phyloP scores from a whole-genome alignment of 148 eudicot species.

The Linanthus parryae region DNA sequence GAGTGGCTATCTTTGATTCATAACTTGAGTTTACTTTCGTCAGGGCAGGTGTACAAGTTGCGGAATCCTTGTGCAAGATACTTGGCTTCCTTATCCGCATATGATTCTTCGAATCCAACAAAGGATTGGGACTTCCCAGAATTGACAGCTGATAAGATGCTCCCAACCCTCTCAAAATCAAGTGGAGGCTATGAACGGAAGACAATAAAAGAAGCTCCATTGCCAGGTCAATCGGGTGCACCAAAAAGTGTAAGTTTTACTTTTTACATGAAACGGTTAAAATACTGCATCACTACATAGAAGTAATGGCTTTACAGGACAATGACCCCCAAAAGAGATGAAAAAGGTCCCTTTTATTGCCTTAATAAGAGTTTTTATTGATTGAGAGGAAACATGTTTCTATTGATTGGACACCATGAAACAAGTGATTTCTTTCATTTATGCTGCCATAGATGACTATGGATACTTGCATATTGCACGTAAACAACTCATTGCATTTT shows the following conservation, averaged over 20 bases:
- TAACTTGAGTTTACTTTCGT: conserved; percentile 7
- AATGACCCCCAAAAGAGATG: too few relatives aligned
- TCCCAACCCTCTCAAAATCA: conserved; percentile 6
- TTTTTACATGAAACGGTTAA: neutral
- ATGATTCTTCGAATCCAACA: conserved; percentile 92
- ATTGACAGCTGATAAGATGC: conserved; percentile 30
- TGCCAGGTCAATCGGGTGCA: conserved; percentile 8
- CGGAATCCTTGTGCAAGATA: conserved; percentile 61
- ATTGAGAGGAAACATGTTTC: too few relatives aligned
- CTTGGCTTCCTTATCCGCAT: conserved; percentile 47
- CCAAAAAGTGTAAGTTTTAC: conserved; percentile 36
- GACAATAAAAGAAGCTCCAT: conserved; percentile 18
- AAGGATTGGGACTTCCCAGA: conserved; percentile 88
- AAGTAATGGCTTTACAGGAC: too few relatives aligned
- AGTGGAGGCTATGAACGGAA: conserved; percentile 22
- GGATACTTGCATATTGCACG: too few relatives aligned
- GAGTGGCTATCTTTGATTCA: too few relatives aligned
- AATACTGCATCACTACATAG: too few relatives aligned
- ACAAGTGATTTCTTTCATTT: too few relatives aligned
- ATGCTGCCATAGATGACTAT: too few relatives aligned
- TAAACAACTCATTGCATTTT: too few relatives aligned
- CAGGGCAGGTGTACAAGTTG: conserved; percentile 83
- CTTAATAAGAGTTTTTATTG: too few relatives aligned
- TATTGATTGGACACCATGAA: too few relatives aligned
- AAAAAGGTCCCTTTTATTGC: too few relatives aligned